Evolutionary conservation across 345 rosid species (phyloP), one percentile per base, ranked within the genome.

Genomic region (Populus pruinosa): DNA sequence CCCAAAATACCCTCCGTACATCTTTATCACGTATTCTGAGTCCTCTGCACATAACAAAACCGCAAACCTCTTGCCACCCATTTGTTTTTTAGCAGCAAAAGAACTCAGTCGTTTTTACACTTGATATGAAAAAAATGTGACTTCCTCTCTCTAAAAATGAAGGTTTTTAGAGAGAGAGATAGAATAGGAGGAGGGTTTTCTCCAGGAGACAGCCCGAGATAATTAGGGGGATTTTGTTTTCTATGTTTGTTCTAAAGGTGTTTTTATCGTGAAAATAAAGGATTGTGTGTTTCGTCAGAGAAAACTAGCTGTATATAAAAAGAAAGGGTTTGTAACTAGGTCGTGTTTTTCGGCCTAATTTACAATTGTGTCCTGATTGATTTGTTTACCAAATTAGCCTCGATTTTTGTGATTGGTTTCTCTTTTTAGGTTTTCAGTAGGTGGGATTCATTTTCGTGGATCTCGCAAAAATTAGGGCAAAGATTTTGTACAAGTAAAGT

Each of bases 1-100:
- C 44, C 88, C 93, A 74, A 82, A 86, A 31, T 89, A 89, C 31
- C 93, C 93, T 50, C 86, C 92, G 76, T 87, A 83, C 31, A 35
- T 82, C 80, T 75, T 84, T 82, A 79, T 88, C 82, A 90, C 86
- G 73, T 85, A 88, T 6, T 91, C 96, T 2, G 96, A 82, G 66
- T 91, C 96, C 74, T 90, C 88, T 9, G 92, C 93, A 49, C 93
- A 90, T 61, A 87, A 74, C n/a, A 92, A 88, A 21, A 92, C 87
- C 6, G 86, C 93, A 69, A 83, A 91, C 76, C 83, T 81, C 83
- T 85, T 84, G 44, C 72, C 86, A 20, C 69, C 85, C 84, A 27
- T 69, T 43, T 21, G 31, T 64, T 41, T 39, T 21, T 27, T 20
- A 7, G 47, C 25, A 8, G 71, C 49, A 38, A 41, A 67, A 38